phyloP scores from a whole-genome alignment of 176 grass and related monocot genomes.

The Hordeum vulgare region MorexV3_pseudomolecules_assembly NC_058520.1:507235110-507235609 shows the following conservation, averaged over 20 bases:
- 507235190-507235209: background rate
- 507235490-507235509: conserved; percentile 69
- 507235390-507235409: background rate
- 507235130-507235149: background rate
- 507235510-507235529: conserved; percentile 91
- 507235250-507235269: background rate
- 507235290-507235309: background rate
- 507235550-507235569: conserved; percentile 55
- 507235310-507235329: background rate
- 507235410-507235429: background rate
- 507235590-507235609: background rate
- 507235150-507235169: background rate
- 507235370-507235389: background rate
- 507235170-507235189: conserved; percentile 1
- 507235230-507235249: background rate
- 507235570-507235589: background rate
- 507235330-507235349: background rate
- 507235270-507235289: background rate
- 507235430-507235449: conserved; percentile 16
- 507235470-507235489: conserved; percentile 97
- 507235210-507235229: background rate
- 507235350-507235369: background rate
- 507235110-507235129: background rate
- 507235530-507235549: conserved; percentile 86
- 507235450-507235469: conserved; percentile 73